Base-by-base conservation (phyloP, 2,329 filamentous ascomycete genomes). In the Trematosphaeria pertusa region DNA sequence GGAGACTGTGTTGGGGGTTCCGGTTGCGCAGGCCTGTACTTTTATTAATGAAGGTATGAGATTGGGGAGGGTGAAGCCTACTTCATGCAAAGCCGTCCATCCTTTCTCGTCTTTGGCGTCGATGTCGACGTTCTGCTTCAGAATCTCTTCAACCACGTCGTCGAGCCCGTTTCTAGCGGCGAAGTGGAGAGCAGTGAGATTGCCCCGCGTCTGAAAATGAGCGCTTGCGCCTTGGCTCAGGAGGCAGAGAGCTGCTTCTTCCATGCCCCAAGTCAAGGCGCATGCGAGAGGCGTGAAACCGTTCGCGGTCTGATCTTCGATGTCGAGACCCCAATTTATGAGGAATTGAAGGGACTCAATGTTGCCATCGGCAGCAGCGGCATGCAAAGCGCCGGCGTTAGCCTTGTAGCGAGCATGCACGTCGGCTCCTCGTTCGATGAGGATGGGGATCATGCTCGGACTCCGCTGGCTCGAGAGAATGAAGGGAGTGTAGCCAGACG, bases 231-330 rank as follows among this genome's bases (percentile, higher is more conserved):
- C 52, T 5, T 33, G 20, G 2, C 36, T 20, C 10, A 60, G 46
- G 18, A 64, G 18, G 19, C 24, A 47, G n/a, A 60, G 9, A 2
- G 58, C 52, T 6, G 48, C 37, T 0, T 39, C 40, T 28, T 60
- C 53, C 14, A 55, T 35, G 3, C 40, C 46, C 5, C 42, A 39
- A 2, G 26, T 47, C 33, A 60, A 24, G 6, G 59, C 56, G 10
- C 37, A 54, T 5, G 53, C 48, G n/a, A 64, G 46, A 14, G 60
- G 54, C 1, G 57, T 57, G 33, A 46, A 46, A 8, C 48, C 50
- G 9, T 51, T 46, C 8, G 26, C 21, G 17, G 46, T 50, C n/a
- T 40, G 18, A 3, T 21, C 30, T 9, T 64, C 47, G 19, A 62
- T 47, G 26, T 54, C 41, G 3, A 54, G 37, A 3, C 39, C 46